Evolutionary conservation across 1,139 yeast species (phyloP).

Genomic region (Meyerozyma sp.): DNA sequence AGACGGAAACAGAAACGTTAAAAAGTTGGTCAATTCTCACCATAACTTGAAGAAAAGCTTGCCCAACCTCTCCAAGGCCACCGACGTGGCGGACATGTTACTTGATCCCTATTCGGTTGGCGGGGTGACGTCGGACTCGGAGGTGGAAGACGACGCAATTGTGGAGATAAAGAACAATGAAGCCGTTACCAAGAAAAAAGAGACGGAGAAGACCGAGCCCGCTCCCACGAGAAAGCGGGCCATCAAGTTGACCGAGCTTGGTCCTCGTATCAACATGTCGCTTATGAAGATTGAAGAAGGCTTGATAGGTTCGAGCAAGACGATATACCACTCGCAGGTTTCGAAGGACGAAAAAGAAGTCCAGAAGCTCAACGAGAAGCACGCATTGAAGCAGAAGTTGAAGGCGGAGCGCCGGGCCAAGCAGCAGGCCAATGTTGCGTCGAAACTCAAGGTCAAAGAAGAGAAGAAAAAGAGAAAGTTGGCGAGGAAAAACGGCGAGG

Average conservation of each 20-base stretch:
- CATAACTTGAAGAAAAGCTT: conserved; percentile 56
- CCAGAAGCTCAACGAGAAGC: conserved; percentile 59
- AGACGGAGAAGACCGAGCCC: conserved; percentile 15
- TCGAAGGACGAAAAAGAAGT: conserved; percentile 60
- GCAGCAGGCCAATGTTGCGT: conserved; percentile 75
- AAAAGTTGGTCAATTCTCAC: conserved; percentile 67
- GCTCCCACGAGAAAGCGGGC: conserved; percentile 66
- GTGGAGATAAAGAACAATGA: conserved; percentile 61
- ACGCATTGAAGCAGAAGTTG: conserved; percentile 54
- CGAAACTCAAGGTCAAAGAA: conserved; percentile 68
- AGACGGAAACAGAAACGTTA: conserved; percentile 76
- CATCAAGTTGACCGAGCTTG: conserved; percentile 85
- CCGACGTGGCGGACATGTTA: conserved; percentile 78
- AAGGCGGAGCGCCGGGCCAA: conserved; percentile 70
- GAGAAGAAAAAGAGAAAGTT: conserved; percentile 70
- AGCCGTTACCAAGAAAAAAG: conserved; percentile 18
- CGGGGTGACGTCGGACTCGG: conserved; percentile 85
- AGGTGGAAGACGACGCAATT: conserved; percentile 86
- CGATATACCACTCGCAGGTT: conserved; percentile 71
- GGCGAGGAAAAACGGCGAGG: conserved; percentile 45
- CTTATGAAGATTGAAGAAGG: conserved; percentile 91
- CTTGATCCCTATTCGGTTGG: conserved; percentile 80
- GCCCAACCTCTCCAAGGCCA: conserved; percentile 66
- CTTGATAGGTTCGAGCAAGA: conserved; percentile 67
- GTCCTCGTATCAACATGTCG: conserved; percentile 79